phyloP scores from a whole-genome alignment of 1,139 yeast species.

The Diutina siamensis region DNA sequence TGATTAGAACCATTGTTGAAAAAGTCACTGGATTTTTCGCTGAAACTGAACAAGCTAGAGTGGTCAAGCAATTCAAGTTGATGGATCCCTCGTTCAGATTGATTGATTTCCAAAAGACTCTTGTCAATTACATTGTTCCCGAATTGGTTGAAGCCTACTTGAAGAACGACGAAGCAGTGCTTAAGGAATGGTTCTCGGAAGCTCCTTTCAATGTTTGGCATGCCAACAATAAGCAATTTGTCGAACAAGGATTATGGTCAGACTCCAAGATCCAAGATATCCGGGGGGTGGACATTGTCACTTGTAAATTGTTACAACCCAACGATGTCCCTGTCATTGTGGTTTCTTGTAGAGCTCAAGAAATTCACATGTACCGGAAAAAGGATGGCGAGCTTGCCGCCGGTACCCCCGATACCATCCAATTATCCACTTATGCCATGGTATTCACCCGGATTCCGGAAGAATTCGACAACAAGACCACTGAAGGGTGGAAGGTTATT shows the following conservation, averaged over 20 bases:
- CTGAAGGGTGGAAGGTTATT: conserved; percentile 95
- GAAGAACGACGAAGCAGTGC: conserved; percentile 74
- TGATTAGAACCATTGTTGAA: conserved; percentile 69
- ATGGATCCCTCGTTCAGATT: conserved; percentile 84
- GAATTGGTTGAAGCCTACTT: conserved; percentile 94
- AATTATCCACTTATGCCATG: conserved; percentile 90
- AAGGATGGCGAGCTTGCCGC: conserved; percentile 94
- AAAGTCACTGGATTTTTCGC: conserved; percentile 83
- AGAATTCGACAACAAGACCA: conserved; percentile 76
- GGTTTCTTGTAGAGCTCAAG: conserved; percentile 95
- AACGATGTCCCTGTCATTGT: conserved; percentile 89
- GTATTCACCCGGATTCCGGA: conserved; percentile 90
- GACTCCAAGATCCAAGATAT: conserved; percentile 90
- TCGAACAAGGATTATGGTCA: conserved; percentile 84
- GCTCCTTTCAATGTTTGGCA: conserved; percentile 95
- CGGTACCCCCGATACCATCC: conserved; percentile 89
- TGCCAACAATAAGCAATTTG: conserved; percentile 86
- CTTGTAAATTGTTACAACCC: conserved; percentile 82
- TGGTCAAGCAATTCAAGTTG: conserved; percentile 69
- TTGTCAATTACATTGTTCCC: conserved; percentile 89
- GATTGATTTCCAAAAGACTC: conserved; percentile 70
- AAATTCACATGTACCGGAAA: conserved; percentile 80
- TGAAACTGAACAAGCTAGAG: conserved; percentile 94
- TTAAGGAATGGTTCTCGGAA: conserved; percentile 89
- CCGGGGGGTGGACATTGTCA: conserved; percentile 88